These are phyloP conservation scores for Leccinum imitatum DNA, from an alignment of 768 basidiomycete genomes.

Conservation along the genomic window DNA sequence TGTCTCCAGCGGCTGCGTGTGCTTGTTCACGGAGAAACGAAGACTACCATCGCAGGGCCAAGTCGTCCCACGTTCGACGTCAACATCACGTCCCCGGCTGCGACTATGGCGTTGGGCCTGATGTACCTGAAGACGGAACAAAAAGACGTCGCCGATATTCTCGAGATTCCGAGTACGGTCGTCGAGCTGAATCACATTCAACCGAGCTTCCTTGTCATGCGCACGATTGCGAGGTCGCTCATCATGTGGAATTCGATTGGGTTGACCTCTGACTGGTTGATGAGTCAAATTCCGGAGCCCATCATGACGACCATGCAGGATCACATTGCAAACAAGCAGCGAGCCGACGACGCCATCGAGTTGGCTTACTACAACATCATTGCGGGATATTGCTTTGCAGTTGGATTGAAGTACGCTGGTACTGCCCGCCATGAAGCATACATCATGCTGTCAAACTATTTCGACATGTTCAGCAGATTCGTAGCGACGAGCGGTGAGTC, in stretches of 20 bases:
- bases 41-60: slow-evolving; percentile 36
- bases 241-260: slow-evolving; percentile 85
- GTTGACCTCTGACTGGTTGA: slow-evolving; percentile 73
- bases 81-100: slow-evolving; percentile 89
- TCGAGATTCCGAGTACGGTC: slow-evolving; percentile 80
- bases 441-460: slow-evolving; percentile 73
- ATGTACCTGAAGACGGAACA: slow-evolving; percentile 91
- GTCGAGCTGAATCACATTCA: slow-evolving; percentile 82
- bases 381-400: slow-evolving; percentile 87
- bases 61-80: slow-evolving; percentile 66
- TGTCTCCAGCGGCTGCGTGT: slow-evolving; percentile 66
- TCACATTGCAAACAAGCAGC: slow-evolving; percentile 43
- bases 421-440: slow-evolving; percentile 92
- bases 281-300: slow-evolving; percentile 64
- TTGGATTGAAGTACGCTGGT: slow-evolving; percentile 92
- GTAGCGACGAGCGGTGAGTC: slow-evolving; percentile 66
- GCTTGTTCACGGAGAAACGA: slow-evolving; percentile 75
- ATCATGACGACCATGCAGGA: slow-evolving; percentile 61
- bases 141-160: slow-evolving; percentile 80
- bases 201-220: slow-evolving; percentile 81
- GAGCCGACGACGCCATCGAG: slow-evolving; percentile 71
- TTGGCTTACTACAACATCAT: slow-evolving; percentile 90
- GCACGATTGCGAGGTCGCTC: slow-evolving; percentile 72
- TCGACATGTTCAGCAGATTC: slow-evolving; percentile 73
- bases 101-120: slow-evolving; percentile 83